phyloP scores from a whole-genome alignment of 23 red algal species.

The Gracilaria caudata region DNA sequence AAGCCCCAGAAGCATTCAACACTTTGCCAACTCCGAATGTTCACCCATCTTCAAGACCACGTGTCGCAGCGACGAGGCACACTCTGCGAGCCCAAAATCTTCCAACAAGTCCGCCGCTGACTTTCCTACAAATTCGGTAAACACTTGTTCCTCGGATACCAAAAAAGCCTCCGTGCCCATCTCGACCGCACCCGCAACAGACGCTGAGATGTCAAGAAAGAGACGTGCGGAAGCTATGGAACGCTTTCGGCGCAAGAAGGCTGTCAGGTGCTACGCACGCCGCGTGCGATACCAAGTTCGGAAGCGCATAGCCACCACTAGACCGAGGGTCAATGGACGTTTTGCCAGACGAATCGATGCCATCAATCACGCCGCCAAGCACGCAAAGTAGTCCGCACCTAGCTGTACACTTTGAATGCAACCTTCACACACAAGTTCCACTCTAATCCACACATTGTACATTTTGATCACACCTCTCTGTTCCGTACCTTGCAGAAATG shows the following conservation, averaged over 20 bases:
- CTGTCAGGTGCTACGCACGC: conserved; percentile 56
- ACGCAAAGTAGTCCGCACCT: background rate
- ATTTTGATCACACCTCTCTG: background rate
- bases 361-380: conserved; percentile 21
- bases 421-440: background rate
- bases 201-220: conserved; percentile 40
- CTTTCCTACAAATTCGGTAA: background rate
- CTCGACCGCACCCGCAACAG: background rate
- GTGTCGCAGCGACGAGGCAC: background rate
- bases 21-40: background rate
- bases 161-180: background rate
- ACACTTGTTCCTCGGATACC: conserved; percentile 12
- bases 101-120: background rate
- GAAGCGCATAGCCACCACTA: conserved; percentile 70
- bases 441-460: background rate
- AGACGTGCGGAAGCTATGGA: conserved; percentile 69
- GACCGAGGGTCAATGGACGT: conserved; percentile 73
- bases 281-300: conserved; percentile 66
- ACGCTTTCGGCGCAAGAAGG: conserved; percentile 72
- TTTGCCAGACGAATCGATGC: conserved; percentile 68
- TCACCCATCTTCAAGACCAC: background rate
- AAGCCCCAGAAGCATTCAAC: conserved; percentile 24
- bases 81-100: background rate
- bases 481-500: conserved; percentile 6
- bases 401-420: background rate